Percentiles rank a stretch among this genome's conserved stretches.
These are phyloP conservation scores for Tolypocladium inflatum DNA, from an alignment of 2,329 filamentous ascomycete genomes.

Conservation along the genomic window DNA sequence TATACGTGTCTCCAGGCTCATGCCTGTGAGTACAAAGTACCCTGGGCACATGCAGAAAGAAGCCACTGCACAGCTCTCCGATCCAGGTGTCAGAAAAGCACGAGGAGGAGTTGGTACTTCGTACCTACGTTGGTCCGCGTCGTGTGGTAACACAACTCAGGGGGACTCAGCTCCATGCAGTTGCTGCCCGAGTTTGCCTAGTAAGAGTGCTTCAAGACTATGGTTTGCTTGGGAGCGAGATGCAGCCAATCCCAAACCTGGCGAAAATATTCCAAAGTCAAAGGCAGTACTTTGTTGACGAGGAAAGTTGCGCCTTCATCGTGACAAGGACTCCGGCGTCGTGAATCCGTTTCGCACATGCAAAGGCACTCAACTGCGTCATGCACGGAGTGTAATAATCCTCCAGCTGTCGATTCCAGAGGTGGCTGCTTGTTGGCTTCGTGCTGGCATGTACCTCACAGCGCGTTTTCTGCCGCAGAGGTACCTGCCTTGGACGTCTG, in stretches of 20 bases:
- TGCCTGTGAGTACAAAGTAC: too few relatives aligned
- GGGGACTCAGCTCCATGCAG: background rate
- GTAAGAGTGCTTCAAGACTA: background rate
- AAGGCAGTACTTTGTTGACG: background rate
- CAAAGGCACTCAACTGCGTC: background rate
- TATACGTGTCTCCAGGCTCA: too few relatives aligned
- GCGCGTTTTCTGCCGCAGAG: background rate
- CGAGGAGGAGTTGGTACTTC: too few relatives aligned
- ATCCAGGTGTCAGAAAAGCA: too few relatives aligned
- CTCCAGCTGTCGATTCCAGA: background rate
- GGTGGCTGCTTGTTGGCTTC: background rate
- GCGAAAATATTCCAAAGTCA: background rate
- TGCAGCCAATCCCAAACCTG: background rate
- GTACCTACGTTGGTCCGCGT: background rate
- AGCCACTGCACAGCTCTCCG: too few relatives aligned
- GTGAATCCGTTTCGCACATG: background rate
- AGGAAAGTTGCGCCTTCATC: background rate
- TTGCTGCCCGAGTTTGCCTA: background rate
- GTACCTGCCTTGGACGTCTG: background rate
- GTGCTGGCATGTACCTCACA: background rate
- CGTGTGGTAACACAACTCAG: too few relatives aligned
- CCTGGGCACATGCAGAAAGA: too few relatives aligned
- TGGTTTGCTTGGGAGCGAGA: background rate
- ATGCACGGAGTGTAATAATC: background rate
- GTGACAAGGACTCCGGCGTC: background rate